These are phyloP conservation scores for Ogataea saltuana DNA, from an alignment of 805 yeast species.

Conservation along the genomic window DNA sequence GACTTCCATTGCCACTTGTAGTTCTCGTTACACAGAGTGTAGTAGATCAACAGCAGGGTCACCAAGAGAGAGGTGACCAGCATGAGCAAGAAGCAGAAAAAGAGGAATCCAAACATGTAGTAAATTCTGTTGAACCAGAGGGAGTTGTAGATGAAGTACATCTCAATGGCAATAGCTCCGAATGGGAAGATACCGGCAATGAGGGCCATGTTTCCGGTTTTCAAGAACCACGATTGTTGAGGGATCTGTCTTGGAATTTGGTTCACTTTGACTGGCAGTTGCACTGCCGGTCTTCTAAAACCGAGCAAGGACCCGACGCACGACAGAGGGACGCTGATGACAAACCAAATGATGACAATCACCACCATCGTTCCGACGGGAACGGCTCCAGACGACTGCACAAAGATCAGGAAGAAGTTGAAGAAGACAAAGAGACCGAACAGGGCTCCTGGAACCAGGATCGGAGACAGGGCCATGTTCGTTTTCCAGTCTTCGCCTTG, in stretches of 20 bases:
- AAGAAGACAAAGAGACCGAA: constrained; percentile 64
- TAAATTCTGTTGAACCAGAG: constrained; percentile 91
- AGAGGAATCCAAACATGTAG: constrained; percentile 97
- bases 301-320: constrained; percentile 81
- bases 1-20: constrained; percentile 99
- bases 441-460: constrained; percentile 78
- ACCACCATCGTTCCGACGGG: constrained; percentile 89
- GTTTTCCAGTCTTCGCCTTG: constrained; percentile 91
- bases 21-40: constrained; percentile 84
- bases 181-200: constrained; percentile 92
- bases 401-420: constrained; percentile 79
- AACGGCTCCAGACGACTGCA: constrained; percentile 88
- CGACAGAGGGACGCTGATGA: constrained; percentile 82
- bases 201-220: constrained; percentile 62
- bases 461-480: constrained; percentile 80
- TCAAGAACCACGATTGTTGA: constrained; percentile 80
- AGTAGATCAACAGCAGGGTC: constrained; percentile 77
- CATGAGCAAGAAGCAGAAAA: constrained; percentile 84
- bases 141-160: constrained; percentile 88
- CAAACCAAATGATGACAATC: constrained; percentile 79
- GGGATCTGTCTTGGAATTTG: constrained; percentile 98
- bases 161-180: constrained; percentile 91
- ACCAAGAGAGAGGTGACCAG: constrained; percentile 77
- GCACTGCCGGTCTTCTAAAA: constrained; percentile 49
- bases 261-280: constrained; percentile 79